phyloP scores from a whole-genome alignment of 257 asterid genomes.

The Nicotiana paniculata region DNA sequence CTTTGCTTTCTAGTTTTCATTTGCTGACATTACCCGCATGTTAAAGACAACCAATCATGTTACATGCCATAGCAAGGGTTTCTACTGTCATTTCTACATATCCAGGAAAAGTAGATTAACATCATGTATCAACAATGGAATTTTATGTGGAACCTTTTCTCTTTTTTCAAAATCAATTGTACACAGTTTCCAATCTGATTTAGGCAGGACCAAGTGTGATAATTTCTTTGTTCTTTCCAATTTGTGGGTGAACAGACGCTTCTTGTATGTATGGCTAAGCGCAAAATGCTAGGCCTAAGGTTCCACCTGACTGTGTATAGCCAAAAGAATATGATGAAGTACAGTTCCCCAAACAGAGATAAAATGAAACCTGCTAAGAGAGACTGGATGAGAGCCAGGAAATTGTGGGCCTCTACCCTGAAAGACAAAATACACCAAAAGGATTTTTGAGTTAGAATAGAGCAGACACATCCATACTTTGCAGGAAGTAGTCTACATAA shows the following conservation, averaged over 20 bases:
- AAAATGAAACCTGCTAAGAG: slow-evolving; percentile 69
- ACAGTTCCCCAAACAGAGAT: slow-evolving; percentile 7
- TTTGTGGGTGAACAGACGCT: background rate
- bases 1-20: no score
- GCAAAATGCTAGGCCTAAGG: background rate
- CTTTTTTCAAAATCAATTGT: background rate
- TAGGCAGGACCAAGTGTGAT: background rate
- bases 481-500: background rate
- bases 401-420: slow-evolving; percentile 74
- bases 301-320: background rate
- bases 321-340: slow-evolving; percentile 4
- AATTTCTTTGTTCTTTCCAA: background rate
- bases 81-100: background rate
- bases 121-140: background rate
- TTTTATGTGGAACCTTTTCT: background rate
- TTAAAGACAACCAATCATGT: background rate
- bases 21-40: no score
- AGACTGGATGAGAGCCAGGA: slow-evolving; percentile 99
- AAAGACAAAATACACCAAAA: slow-evolving; percentile 14
- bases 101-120: background rate
- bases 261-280: background rate
- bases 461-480: background rate
- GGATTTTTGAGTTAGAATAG: slow-evolving; percentile 8
- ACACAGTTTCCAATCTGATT: background rate
- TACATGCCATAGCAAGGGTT: background rate